These are phyloP conservation scores for Trichoderma arundinaceum DNA, from an alignment of 2,329 filamentous ascomycete genomes.

Conservation along the genomic window DNA sequence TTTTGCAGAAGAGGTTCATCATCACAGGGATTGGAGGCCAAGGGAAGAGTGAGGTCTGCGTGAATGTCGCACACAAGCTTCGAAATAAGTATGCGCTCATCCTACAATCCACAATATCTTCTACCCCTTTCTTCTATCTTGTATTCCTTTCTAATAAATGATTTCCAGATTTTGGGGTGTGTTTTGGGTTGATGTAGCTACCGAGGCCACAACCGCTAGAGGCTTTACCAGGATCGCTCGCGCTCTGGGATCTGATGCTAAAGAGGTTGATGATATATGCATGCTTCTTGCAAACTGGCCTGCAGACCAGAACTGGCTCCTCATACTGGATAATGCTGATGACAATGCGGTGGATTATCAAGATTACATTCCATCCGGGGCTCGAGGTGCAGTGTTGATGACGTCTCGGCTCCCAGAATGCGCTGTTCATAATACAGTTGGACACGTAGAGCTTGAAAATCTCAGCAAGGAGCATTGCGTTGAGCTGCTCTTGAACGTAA, in stretches of 20 bases:
- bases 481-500: slow-evolving; percentile 4
- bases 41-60: slow-evolving; percentile 27
- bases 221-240: slow-evolving; percentile 14
- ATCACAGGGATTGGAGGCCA: slow-evolving; percentile 25
- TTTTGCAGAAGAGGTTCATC: slow-evolving; percentile 13
- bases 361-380: slow-evolving; percentile 3
- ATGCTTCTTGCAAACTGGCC: background rate
- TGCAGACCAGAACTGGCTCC: slow-evolving; percentile 43
- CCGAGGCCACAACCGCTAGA: background rate
- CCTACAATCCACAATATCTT: background rate
- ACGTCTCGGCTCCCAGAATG: slow-evolving; percentile 23
- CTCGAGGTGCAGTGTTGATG: slow-evolving; percentile 7
- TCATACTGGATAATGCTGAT: slow-evolving; percentile 54
- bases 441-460: slow-evolving; percentile 9
- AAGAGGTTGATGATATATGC: slow-evolving; percentile 11
- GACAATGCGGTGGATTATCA: slow-evolving; percentile 38
- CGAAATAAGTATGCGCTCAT: slow-evolving; percentile 9
- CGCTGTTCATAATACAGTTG: background rate
- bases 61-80: slow-evolving; percentile 7
- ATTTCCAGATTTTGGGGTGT: slow-evolving; percentile 22
- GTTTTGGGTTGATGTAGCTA: slow-evolving; percentile 25
- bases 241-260: background rate
- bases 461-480: slow-evolving; percentile 19
- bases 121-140: background rate
- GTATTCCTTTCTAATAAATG: background rate